Base-by-base conservation (phyloP, 257 asterid genomes). In the Galeopsis tetrahit region DNA sequence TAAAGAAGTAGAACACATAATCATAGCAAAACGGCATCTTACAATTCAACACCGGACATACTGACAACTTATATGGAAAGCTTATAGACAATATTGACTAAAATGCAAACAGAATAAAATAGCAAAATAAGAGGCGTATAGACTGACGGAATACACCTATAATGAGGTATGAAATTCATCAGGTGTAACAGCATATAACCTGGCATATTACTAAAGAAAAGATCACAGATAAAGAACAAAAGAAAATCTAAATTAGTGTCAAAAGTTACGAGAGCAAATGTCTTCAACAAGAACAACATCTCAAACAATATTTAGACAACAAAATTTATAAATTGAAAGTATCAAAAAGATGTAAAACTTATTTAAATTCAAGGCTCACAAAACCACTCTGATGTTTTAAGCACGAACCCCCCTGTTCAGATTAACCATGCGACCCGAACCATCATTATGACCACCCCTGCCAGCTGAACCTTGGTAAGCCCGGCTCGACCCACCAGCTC, bases 351-450 rank as follows among this genome's bases (percentile, higher is more conserved):
- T 13, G 21, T 38, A 6, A 49, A 43, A 70, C 46, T 35, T 36
- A 35, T 44, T 38, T 14, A 35, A 51, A 10, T n/a, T 53, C 55
- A 48, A 67, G 63, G 35, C 52, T 17, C 10, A 46, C 56, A 55
- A 36, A 55, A 44, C 4, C 33, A 57, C 32, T 70, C 32, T 14
- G 14, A 56, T 34, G 51, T 40, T 36, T 78, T 78, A 90, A 17
- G 80, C 46, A 1, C 95, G 90, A 56, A 78, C 77, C 7, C 98
- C 96, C 63, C 89, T 82, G 87, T 83, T 94, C 17, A 94, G 97
- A 76, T 76, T 94, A 38, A 94, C 98, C 98, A 93, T 89, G 33
- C 97, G 82, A 13, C 84, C 78, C 1, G 93, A 87, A 1, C 81
- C 76, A 74, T 92, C 97, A 75, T 71, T 78, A 58, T 89, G 96